Percentiles rank a stretch among this genome's conserved stretches.
phyloP scores from a whole-genome alignment of 2,329 filamentous ascomycete genomes.

The Hymenoscyphus linearis region DNA sequence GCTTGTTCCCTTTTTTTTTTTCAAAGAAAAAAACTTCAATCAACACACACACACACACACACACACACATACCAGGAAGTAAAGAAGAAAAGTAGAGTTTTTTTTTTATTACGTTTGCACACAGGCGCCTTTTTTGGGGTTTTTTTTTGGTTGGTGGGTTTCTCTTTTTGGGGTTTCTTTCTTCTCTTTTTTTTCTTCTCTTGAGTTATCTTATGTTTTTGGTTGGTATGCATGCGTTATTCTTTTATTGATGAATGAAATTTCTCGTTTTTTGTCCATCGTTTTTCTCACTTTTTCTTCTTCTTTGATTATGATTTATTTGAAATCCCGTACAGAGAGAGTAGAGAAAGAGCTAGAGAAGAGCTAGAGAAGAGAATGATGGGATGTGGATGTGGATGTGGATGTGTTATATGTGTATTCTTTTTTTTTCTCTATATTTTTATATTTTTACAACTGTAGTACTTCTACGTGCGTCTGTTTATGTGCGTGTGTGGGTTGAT shows the following conservation, averaged over 20 bases:
- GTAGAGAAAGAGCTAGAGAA: no score
- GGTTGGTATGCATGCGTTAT: no score
- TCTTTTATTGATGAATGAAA: neutral
- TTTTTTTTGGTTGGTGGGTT: neutral
- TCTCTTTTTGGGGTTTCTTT: neutral
- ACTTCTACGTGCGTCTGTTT: no score
- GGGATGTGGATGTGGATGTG: no score
- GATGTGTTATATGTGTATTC: no score
- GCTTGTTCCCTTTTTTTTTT: neutral
- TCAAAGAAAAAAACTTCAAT: slow-evolving; percentile 2
- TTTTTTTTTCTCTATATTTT: neutral
- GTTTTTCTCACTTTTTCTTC: no score
- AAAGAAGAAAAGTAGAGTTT: neutral
- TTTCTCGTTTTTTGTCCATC: neutral
- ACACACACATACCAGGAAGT: slow-evolving; percentile 7
- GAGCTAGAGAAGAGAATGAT: no score
- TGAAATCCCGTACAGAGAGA: no score
- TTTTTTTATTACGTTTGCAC: slow-evolving; percentile 1
- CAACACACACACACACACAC: no score
- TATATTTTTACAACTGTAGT: no score
- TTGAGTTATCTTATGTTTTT: no score
- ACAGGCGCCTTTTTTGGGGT: slow-evolving; percentile 1
- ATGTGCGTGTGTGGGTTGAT: no score
- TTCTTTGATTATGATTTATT: neutral
- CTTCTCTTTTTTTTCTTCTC: neutral